These are phyloP conservation scores for Cordyceps militaris DNA, from an alignment of 2,329 filamentous ascomycete species.

Conservation along the genomic window DNA sequence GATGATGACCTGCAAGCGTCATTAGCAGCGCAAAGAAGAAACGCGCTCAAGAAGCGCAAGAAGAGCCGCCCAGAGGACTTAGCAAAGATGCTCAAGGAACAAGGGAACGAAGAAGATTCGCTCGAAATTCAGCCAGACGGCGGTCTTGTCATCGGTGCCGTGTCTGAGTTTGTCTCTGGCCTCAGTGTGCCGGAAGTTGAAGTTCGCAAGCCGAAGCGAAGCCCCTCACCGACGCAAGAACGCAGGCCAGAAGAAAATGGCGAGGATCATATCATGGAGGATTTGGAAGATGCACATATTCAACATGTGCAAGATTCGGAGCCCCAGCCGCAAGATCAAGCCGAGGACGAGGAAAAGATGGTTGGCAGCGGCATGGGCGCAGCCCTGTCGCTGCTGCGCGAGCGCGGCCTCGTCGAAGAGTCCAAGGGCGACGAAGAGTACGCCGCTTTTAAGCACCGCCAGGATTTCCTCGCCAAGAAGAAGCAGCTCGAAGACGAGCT, in stretches of 20 bases:
- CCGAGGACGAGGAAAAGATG: conserved; percentile 73
- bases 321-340: conserved; percentile 23
- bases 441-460: conserved; percentile 59
- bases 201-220: conserved; percentile 45
- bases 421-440: conserved; percentile 57
- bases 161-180: conserved; percentile 87
- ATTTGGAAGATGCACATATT: conserved; percentile 25
- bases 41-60: conserved; percentile 87
- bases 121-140: conserved; percentile 31
- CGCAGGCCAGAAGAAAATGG: conserved; percentile 21
- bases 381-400: conserved; percentile 72
- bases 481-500: conserved; percentile 67
- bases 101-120: conserved; percentile 47
- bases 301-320: conserved; percentile 30
- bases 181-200: conserved; percentile 60
- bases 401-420: conserved; percentile 72
- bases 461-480: conserved; percentile 71
- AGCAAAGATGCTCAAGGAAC: conserved; percentile 67
- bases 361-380: conserved; percentile 74
- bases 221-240: conserved; percentile 27
- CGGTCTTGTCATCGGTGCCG: conserved; percentile 90
- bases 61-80: conserved; percentile 80
- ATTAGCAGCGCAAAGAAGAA: conserved; percentile 73
- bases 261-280: conserved; percentile 42
- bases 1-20: conserved; percentile 89